Base-by-base conservation (phyloP, 176 grass and related monocot genomes). In the Raddia guianensis region DNA sequence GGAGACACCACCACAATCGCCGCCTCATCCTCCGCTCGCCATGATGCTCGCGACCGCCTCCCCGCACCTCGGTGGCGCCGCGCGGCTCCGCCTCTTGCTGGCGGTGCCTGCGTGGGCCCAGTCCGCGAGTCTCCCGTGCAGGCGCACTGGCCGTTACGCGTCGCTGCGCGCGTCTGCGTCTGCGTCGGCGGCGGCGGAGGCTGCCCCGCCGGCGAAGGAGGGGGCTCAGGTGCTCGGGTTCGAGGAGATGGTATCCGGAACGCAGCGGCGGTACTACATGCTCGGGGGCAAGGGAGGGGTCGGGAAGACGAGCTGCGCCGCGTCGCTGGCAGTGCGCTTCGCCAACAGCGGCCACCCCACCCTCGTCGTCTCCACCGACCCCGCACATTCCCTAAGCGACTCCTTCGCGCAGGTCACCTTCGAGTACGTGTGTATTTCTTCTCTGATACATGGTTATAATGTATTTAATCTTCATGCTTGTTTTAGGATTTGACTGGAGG, bases 231-330 rank as follows among this genome's bases (percentile, higher is more conserved):
- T 46, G 33, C 68, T 87, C 54, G 94, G 83, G 35, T 94, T 97
- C 78, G 58, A 82, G 67, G 91, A 97, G 89, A 97, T 97, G 94
- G 9, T 62, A 1, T 20, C 89, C 34, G 82, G 79, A 9, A 97
- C 91, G 12, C 62, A 64, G 87, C 76, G 91, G 55, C 73, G 89
- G 42, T 94, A 92, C 68, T 92, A 92, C 87, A 94, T 97, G 94
- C 87, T 97, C 49, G 94, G 94, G 1, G 94, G 94, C 3, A 94
- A 97, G 80, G 94, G 94, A 3, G 89, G 94, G 6, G 94, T 94
- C 42, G 91, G 94, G 50, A 97, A 97, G 83, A 97, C 89, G 34
- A 97, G 94, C 68, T 97, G 94, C 68, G 94, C 91, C 2, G 91
- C 89, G 55, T 92, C 91, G 10, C 89, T 97, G 50, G 91, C 89